Evolutionary conservation across 441 rosid genomes (phyloP).

Genomic region (Daphne laureola): DNA sequence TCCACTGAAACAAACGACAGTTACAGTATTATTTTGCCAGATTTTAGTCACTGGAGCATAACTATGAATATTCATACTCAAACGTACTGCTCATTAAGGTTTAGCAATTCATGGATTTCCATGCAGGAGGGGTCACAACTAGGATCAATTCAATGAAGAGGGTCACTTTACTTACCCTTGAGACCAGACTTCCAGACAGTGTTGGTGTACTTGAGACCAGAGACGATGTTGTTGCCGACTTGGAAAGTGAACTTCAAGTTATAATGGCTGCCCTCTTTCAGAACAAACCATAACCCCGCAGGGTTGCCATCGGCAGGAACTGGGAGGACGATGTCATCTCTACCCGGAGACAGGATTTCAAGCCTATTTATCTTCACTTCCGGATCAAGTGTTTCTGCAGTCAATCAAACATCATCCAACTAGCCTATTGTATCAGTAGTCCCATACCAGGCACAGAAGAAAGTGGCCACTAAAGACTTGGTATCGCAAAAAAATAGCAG

Average conservation of each 20-base stretch:
- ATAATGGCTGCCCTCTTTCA: slow-evolving; percentile 41
- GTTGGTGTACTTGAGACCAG: slow-evolving; percentile 40
- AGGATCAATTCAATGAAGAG: background rate
- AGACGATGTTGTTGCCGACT: slow-evolving; percentile 37
- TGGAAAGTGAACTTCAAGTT: slow-evolving; percentile 35
- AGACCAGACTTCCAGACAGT: slow-evolving; percentile 52
- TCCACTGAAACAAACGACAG: slow-evolving; percentile 29
- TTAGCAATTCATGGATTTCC: too few species aligned
- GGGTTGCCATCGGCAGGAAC: slow-evolving; percentile 26
- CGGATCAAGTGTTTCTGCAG: slow-evolving; percentile 30
- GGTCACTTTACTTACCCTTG: slow-evolving; percentile 21
- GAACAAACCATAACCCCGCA: slow-evolving; percentile 28
- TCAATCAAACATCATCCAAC: background rate
- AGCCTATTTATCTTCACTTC: slow-evolving; percentile 28
- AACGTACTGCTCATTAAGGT: background rate
- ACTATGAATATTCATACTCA: background rate
- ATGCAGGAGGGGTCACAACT: too few species aligned
- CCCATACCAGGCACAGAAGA: too few species aligned
- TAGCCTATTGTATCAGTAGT: too few species aligned
- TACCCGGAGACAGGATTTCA: slow-evolving; percentile 30
- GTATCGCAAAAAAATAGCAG: too few species aligned
- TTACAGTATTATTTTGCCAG: background rate
- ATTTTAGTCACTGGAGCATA: background rate
- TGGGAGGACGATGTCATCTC: slow-evolving; percentile 30
- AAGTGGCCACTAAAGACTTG: too few species aligned